Base-by-base conservation (phyloP, 1,139 yeast genomes). In the Yamadazyma aaseri region DNA sequence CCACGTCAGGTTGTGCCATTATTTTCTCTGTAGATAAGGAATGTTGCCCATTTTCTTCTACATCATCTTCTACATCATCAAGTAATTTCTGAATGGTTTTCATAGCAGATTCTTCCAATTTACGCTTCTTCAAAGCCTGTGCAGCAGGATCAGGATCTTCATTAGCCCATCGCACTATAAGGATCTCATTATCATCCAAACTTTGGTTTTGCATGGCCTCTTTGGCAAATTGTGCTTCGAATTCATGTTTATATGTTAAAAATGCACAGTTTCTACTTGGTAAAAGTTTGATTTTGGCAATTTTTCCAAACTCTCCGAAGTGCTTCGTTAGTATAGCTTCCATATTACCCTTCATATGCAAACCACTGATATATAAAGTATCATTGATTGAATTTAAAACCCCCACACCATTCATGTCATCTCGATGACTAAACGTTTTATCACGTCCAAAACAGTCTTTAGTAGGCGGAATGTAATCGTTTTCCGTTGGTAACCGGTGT, bases 361-460 rank as follows among this genome's bases (percentile, higher is more conserved):
- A 63, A 2, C 87, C 81, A 14, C 95, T 95, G 2, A 92, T 74
- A 51, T 83, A 90, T 7, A 92, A 55, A 0, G 97, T 87, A 36
- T 81, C 62, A 53, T 89, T 90, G 17, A 68, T 68, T 24, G 71
- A 63, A 45, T 76, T 71, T 51, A 90, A 81, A n/a, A 90, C 80
- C 0, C 97, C 98, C 2, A 87, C 84, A 15, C 97, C 98, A 28
- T 85, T 81, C 96, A 89, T 87, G 57, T 92, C 98, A 46, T 90
- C 97, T 45, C 89, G 67, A 53, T 86, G 86, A 28, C 79, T 85
- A 1, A 86, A 71, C 42, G 85, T 84, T 55, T 84, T 86, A 53
- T 86, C 96, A 38, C 98, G 65, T 0, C 97, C 97, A 66, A 92
- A 92, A 50, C 97, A 90, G 58, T 92, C 98, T 26, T 80, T 76